Percentiles rank a stretch among this genome's conserved stretches.
Conservation (phyloP, 1,284 basidiomycete genomes). For the Pyrrhoderma noxium region DNA sequence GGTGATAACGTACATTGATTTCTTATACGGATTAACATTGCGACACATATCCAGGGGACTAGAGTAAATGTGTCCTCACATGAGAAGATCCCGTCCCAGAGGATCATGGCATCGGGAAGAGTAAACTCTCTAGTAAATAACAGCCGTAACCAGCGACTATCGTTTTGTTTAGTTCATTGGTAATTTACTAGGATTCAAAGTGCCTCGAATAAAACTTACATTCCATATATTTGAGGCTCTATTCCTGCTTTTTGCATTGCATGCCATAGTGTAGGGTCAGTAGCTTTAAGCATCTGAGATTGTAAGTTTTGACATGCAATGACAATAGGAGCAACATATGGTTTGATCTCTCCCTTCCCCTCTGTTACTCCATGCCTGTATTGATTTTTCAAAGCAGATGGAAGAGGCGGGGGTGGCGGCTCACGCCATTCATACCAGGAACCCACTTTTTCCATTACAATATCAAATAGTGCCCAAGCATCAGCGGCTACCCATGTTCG, state of each 20-base stretch:
- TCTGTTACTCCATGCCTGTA: constrained; percentile 24
- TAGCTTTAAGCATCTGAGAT: constrained; percentile 58
- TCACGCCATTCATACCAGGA: constrained; percentile 89
- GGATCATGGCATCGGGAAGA: constrained; percentile 63
- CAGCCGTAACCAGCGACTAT: constrained; percentile 83
- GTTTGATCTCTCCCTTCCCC: constrained; percentile 42
- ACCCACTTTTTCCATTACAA: constrained; percentile 70
- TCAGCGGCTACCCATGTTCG: constrained; percentile 72
- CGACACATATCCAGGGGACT: constrained; percentile 79
- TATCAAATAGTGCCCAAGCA: constrained; percentile 73
- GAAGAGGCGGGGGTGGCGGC: constrained; percentile 27
- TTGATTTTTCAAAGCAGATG: constrained; percentile 9
- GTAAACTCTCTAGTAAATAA: constrained; percentile 86
- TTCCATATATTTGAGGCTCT: constrained; percentile 92
- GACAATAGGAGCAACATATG: constrained; percentile 78
- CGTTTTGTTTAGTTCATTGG: constrained; percentile 6
- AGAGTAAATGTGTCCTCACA: constrained; percentile 68
- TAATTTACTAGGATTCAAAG: neutral
- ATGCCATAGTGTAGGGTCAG: constrained; percentile 77
- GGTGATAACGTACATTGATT: constrained; percentile 57
- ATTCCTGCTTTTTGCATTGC: constrained; percentile 72
- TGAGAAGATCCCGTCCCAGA: constrained; percentile 92
- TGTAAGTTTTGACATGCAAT: constrained; percentile 75
- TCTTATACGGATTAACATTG: constrained; percentile 88
- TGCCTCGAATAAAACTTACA: constrained; percentile 45